Percentiles rank a stretch among this genome's conserved stretches.
Evolutionary conservation across 257 asterid genomes (phyloP).

Genomic region (Ballota nigra): DNA sequence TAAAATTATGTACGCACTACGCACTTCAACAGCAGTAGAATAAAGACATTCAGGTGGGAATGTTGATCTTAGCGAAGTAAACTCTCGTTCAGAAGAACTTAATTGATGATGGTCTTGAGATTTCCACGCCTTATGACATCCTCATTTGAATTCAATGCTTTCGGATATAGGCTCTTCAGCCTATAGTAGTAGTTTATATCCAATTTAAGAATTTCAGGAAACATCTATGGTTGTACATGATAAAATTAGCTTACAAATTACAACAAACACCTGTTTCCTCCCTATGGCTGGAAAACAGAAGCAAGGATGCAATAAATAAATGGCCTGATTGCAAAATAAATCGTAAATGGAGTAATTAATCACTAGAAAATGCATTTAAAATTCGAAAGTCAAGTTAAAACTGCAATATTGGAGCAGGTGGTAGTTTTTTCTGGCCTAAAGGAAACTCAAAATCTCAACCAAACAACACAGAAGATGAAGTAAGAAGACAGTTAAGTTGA

Average conservation of each 20-base stretch:
- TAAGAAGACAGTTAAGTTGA: neutral
- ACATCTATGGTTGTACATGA: neutral
- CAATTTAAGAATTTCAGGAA: neutral
- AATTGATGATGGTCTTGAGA: neutral
- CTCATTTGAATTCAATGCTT: neutral
- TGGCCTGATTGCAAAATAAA: neutral
- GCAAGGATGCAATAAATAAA: neutral
- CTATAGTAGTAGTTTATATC: neutral
- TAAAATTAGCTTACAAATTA: slow-evolving; percentile 8
- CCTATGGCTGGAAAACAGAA: neutral
- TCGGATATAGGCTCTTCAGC: neutral
- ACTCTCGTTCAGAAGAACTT: neutral
- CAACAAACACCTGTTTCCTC: neutral
- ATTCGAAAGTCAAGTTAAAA: neutral
- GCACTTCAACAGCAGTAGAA: neutral
- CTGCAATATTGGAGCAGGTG: neutral
- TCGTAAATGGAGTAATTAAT: neutral
- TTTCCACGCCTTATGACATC: neutral
- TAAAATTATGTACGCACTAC: no score
- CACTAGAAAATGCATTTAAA: neutral
- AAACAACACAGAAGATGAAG: neutral
- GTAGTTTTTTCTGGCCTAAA: neutral
- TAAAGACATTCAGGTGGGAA: neutral
- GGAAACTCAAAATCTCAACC: neutral
- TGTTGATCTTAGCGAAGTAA: neutral